Evolutionary conservation across 78 protist genomes (phyloP).

Genomic region (Dictyostelium capitatum): DNA sequence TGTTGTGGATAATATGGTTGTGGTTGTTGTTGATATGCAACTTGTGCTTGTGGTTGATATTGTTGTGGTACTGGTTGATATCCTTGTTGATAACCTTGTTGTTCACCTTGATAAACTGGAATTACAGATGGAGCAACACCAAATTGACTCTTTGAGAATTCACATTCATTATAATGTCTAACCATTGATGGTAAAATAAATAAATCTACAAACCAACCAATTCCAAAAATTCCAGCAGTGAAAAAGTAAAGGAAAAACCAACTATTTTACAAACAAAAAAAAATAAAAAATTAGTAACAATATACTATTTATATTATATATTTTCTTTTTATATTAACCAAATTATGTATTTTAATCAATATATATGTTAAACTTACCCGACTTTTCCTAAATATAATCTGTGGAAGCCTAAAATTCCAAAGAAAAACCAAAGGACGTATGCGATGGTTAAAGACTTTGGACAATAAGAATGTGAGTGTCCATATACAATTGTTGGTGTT

Average conservation of each 20-base stretch:
- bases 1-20: constrained; percentile 12
- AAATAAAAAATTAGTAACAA: too few species aligned
- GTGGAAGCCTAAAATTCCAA: constrained; percentile 53
- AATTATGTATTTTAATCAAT: too few species aligned
- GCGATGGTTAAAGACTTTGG: neutral
- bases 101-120: constrained; percentile 8
- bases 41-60: neutral
- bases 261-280: neutral
- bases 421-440: constrained; percentile 37
- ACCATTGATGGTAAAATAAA: constrained; percentile 17
- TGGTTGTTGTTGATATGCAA: constrained; percentile 19
- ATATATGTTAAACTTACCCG: neutral
- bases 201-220: constrained; percentile 45
- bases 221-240: constrained; percentile 32
- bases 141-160: neutral
- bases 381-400: neutral
- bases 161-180: neutral
- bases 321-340: too few species aligned
- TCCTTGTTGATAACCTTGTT: constrained; percentile 20
- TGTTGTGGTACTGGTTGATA: constrained; percentile 17
- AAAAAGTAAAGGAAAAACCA: constrained; percentile 18
- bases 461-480: neutral
- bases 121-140: neutral
- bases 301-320: neutral
- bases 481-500: neutral